These are phyloP conservation scores for Inonotus obliquus DNA, from an alignment of 1,284 basidiomycete species.

Conservation along the genomic window DNA sequence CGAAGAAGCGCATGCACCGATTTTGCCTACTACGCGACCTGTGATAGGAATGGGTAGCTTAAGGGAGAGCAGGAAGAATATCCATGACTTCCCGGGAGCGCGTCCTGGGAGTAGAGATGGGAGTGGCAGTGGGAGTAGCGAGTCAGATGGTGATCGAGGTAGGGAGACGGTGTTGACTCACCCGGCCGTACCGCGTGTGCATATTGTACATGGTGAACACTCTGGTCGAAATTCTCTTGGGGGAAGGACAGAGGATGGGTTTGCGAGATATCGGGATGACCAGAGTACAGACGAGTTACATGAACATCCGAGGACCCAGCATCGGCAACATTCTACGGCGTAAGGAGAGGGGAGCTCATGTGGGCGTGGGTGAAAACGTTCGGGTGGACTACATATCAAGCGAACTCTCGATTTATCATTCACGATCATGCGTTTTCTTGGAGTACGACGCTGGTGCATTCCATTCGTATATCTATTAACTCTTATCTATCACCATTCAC, in stretches of 20 bases:
- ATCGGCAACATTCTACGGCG: too few relatives aligned
- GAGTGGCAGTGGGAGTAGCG: background rate
- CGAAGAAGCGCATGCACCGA: background rate
- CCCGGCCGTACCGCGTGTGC: constrained; percentile 4
- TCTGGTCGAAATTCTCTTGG: background rate
- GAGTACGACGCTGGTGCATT: too few relatives aligned
- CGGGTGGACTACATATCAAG: too few relatives aligned
- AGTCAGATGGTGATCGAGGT: too few relatives aligned
- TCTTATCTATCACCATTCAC: too few relatives aligned
- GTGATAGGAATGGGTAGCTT: background rate
- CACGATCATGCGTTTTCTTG: too few relatives aligned
- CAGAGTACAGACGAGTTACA: background rate
- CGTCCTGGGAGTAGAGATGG: background rate
- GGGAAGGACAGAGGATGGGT: background rate
- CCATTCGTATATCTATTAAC: too few relatives aligned
- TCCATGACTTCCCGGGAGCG: background rate
- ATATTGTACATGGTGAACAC: background rate
- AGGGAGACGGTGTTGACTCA: background rate
- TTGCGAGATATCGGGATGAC: background rate
- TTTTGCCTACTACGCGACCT: constrained; percentile 13
- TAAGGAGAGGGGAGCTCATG: too few relatives aligned
- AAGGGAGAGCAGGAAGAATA: background rate
- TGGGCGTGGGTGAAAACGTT: too few relatives aligned
- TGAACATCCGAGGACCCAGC: too few relatives aligned
- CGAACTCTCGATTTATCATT: too few relatives aligned